These are phyloP conservation scores for Hemileccinum impolitum DNA, from an alignment of 768 basidiomycete species.

Conservation along the genomic window DNA sequence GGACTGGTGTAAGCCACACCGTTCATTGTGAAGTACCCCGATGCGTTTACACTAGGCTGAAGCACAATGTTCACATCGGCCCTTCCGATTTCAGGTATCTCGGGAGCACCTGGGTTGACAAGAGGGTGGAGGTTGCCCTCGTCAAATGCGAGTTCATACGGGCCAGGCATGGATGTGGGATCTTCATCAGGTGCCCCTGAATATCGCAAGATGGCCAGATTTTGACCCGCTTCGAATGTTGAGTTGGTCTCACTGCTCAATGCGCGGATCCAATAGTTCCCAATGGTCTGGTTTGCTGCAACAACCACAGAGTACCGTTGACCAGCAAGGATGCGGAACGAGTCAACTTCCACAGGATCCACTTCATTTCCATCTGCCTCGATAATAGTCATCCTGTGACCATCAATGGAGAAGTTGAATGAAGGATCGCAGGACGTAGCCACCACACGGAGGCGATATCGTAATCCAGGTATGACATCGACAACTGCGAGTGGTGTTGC, in stretches of 20 bases:
- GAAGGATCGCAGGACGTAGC: slow-evolving; percentile 45
- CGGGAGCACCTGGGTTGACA: slow-evolving; percentile 34
- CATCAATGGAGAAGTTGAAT: slow-evolving; percentile 45
- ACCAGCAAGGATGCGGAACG: slow-evolving; percentile 29
- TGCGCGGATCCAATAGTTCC: slow-evolving; percentile 58
- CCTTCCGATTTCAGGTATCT: slow-evolving; percentile 33
- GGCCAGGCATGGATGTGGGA: slow-evolving; percentile 35
- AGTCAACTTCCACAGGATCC: slow-evolving; percentile 41
- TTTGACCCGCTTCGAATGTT: slow-evolving; percentile 35
- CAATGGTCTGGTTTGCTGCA: slow-evolving; percentile 41
- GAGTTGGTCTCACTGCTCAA: slow-evolving; percentile 28
- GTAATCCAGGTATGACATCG: slow-evolving; percentile 35
- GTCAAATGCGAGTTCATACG: slow-evolving; percentile 29
- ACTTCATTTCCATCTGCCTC: slow-evolving; percentile 49
- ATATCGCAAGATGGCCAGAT: slow-evolving; percentile 53
- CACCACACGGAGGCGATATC: slow-evolving; percentile 56
- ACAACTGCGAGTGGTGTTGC: slow-evolving; percentile 40
- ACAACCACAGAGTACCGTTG: slow-evolving; percentile 47
- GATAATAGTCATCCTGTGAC: slow-evolving; percentile 49
- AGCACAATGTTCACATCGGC: slow-evolving; percentile 39
- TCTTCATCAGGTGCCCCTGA: slow-evolving; percentile 41
- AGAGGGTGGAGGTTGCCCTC: slow-evolving; percentile 42
- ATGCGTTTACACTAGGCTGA: background rate
- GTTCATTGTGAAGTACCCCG: slow-evolving; percentile 23
- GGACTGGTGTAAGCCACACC: slow-evolving; percentile 36